phyloP scores from a whole-genome alignment of 768 basidiomycete genomes.

The Hygrocybe punicea region DNA sequence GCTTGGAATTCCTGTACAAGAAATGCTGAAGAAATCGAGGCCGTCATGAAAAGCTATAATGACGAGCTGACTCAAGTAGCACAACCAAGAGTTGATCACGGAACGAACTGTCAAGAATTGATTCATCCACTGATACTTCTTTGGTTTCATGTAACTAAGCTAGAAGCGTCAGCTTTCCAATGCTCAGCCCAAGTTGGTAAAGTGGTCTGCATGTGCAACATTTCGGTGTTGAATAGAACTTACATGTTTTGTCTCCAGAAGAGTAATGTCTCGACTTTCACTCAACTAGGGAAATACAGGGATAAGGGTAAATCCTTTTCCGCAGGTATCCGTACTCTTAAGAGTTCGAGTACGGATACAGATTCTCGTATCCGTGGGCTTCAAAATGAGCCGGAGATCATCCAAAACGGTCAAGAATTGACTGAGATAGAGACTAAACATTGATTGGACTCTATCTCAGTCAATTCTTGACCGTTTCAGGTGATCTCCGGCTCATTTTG shows the following conservation, averaged over 20 bases:
- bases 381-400: no score
- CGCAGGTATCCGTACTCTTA: no score
- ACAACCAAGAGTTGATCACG: neutral
- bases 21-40: conserved; percentile 79
- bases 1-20: conserved; percentile 61
- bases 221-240: conserved; percentile 6
- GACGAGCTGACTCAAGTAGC: conserved; percentile 8
- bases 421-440: no score
- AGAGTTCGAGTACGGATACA: no score
- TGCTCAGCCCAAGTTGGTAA: conserved; percentile 78
- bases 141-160: conserved; percentile 68
- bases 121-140: conserved; percentile 45
- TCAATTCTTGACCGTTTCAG: no score
- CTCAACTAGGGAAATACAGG: no score
- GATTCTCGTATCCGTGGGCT: no score
- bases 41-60: conserved; percentile 75
- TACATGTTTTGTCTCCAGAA: conserved; percentile 79
- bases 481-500: no score
- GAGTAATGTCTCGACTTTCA: conserved; percentile 54
- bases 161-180: conserved; percentile 82
- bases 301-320: no score
- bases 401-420: no score
- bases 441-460: no score
- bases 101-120: conserved; percentile 53
- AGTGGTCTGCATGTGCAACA: conserved; percentile 5